Conservation (phyloP, 495 filamentous ascomycete species). For the Trichoderma virens region DNA sequence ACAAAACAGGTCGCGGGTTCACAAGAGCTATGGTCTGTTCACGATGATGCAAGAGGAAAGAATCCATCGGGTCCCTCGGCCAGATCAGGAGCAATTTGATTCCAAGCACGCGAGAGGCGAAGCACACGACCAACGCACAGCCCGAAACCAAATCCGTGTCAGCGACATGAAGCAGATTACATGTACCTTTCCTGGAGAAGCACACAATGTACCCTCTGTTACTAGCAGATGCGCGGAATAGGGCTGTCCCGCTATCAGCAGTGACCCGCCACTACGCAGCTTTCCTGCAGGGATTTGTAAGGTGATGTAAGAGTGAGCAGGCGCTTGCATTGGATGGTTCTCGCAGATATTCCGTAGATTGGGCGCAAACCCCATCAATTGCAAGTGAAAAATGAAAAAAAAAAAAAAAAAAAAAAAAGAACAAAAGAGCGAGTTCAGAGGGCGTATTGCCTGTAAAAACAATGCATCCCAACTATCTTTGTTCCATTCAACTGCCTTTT, state of each 20-base stretch:
- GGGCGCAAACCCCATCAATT: too few species aligned
- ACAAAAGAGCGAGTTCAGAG: too few species aligned
- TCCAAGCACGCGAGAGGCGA: background rate
- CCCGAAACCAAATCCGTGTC: background rate
- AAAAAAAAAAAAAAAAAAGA: too few species aligned
- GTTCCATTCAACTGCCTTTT: too few species aligned
- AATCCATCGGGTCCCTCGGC: background rate
- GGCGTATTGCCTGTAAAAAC: too few species aligned
- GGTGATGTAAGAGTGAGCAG: too few species aligned
- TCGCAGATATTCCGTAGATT: too few species aligned
- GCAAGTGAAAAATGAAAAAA: too few species aligned
- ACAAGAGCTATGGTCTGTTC: background rate
- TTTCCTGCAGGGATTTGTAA: background rate
- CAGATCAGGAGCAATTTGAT: background rate
- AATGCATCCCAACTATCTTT: too few species aligned
- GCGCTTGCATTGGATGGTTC: too few species aligned
- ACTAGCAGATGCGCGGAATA: background rate
- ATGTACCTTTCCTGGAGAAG: background rate
- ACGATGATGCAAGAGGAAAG: background rate
- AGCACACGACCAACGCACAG: background rate
- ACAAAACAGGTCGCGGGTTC: background rate
- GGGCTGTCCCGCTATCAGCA: background rate
- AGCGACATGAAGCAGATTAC: background rate
- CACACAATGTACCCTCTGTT: background rate
- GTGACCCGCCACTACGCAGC: background rate